Base-by-base conservation (phyloP, 345 rosid genomes). In the Rhizophora mangle region DNA sequence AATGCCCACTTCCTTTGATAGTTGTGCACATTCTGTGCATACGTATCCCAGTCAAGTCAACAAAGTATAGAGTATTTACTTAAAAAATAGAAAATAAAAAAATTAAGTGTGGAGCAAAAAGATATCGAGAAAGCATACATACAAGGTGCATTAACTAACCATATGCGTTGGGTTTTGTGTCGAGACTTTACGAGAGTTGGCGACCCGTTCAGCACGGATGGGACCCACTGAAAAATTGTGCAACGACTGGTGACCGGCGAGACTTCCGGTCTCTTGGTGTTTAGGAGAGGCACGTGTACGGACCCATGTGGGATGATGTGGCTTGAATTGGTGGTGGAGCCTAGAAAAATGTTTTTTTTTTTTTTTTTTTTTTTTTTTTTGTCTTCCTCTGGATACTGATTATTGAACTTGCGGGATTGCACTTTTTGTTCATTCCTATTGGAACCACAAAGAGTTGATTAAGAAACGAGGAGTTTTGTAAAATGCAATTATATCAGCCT, bases 231-330 rank as follows among this genome's bases (percentile, higher is more conserved):
- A 75, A 77, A 67, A 61, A 43, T 34, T 21, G 77, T 5, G 24
- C 63, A 60, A 60, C 22, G 39, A 66, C 4, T 78, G 81, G 80
- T 77, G 70, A 81, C 85, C 85, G 83, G 84, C 89, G 79, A 81
- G 76, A 83, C 62, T 80, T 46, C 55, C 86, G 89, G 72, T 70
- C 54, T 62, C 72, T 72, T 70, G 55, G 73, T n/a, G 76, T 51
- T 68, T 9, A 67, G 62, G 75, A 65, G 16, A 30, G 69, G 76
- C 83, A 81, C 78, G 85, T 78, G 84, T 65, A 32, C 62, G 1
- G 18, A 8, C 47, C 63, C 85, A 82, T 64, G 88, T 80, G 85
- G 83, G 70, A 18, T 73, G 84, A 76, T 31, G 82, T 79, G 88
- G 80, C 72, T 68, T 9, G 15, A 24, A 54, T 66, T 39, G 62